phyloP scores from a whole-genome alignment of 441 rosid species.

The Sinapis alba region DNA sequence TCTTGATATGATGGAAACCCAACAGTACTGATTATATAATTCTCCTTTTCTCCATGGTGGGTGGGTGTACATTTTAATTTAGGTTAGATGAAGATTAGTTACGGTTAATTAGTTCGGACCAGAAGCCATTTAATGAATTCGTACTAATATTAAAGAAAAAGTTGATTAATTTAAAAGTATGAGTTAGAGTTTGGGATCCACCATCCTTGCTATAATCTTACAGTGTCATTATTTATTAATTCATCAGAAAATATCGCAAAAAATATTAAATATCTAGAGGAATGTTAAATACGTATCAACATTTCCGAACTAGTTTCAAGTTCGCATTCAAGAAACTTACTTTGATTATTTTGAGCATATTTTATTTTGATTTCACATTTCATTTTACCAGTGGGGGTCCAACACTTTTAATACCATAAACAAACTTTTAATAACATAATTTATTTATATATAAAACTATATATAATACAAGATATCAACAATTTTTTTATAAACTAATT shows the following conservation, averaged over 20 bases:
- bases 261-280: not conserved
- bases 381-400: not conserved
- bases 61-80: slow-evolving; percentile 17
- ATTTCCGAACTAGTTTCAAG: not conserved
- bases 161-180: slow-evolving; percentile 2
- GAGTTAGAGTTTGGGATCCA: slow-evolving; percentile 29
- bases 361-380: not conserved
- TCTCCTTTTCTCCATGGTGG: slow-evolving; percentile 10
- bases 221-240: not conserved
- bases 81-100: slow-evolving; percentile 27
- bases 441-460: no score
- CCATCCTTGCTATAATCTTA: slow-evolving; percentile 15
- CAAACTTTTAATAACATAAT: no score
- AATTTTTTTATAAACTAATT: no score
- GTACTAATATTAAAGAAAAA: slow-evolving; percentile 28
- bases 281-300: not conserved
- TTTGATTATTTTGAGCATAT: not conserved
- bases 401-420: no score
- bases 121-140: slow-evolving; percentile 16
- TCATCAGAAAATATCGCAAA: not conserved
- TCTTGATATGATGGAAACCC: slow-evolving; percentile 5
- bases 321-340: not conserved
- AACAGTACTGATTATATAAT: not conserved
- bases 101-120: slow-evolving; percentile 20
- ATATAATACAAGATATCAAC: no score